Evolutionary conservation across 371 early-diverging fungal species (phyloP), one percentile per base, ranked within the genome.

Genomic region (Mortierella sp.): DNA sequence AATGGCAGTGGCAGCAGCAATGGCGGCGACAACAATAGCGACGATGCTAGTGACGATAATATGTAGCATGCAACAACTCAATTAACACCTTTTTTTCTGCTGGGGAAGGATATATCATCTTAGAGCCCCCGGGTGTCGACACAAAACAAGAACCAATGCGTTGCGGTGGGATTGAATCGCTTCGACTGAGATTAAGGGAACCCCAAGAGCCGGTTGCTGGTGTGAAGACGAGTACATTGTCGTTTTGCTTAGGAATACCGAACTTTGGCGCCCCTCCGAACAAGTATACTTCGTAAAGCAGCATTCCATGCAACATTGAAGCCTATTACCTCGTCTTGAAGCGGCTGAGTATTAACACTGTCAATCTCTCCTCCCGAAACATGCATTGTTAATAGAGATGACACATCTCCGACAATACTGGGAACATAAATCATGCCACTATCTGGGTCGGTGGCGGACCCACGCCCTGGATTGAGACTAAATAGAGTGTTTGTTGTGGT

Each of bases 381-480:
- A 35, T 57, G n/a, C 0, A 45, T 13, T 5, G 19, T 32, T 28
- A 65, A 17, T 28, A 65, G 10, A 0, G 31, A 43, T 2, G 31
- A 34, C 31, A 6, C 10, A 5, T n/a, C 57, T 4, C n/a, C 19
- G 2, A 9, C 9, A 9, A 26, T 56, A n/a, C 26, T 49, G 8
- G 67, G 67, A 9, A 67, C 17, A 12, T 60, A 60, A 15, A 60
- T 29, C 32, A 37, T 51, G 22, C 51, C 60, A 7, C 58, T 31
- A 7, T 56, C 34, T 10, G 58, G 58, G 29, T 67, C 67, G n/a
- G 60, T 60, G n/a, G 60, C 31, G 28, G 66, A 10, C 32, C 58
- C 53, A 6, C 15, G 55, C 3, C 34, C 51, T 13, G 23, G 31
- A 6, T 47, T 31, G 9, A 0, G 23, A n/a, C 34, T n/a, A 15